phyloP scores from a whole-genome alignment of 345 rosid genomes.

The Lepidium aucheri region DNA sequence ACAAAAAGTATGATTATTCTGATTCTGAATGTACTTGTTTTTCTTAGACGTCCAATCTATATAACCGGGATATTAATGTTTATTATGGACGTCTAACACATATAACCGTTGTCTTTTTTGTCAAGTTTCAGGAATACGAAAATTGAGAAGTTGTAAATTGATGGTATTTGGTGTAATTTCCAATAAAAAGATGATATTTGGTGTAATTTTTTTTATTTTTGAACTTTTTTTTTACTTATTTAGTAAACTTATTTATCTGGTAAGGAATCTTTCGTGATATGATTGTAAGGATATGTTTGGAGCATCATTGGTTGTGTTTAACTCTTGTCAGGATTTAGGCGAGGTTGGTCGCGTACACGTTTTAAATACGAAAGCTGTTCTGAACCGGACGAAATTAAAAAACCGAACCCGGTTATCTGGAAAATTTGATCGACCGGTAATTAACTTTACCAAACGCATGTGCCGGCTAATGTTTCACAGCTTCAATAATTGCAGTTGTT shows the following conservation, averaged over 20 bases:
- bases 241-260: not conserved
- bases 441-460: not conserved
- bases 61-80: too few species aligned
- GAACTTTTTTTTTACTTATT: too few species aligned
- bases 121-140: too few species aligned
- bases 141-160: too few species aligned
- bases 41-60: too few species aligned
- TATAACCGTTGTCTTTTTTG: too few species aligned
- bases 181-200: too few species aligned
- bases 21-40: too few species aligned
- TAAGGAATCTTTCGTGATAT: not conserved
- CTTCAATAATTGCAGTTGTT: not conserved
- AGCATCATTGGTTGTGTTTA: not conserved
- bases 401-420: not conserved
- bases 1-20: too few species aligned
- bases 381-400: not conserved
- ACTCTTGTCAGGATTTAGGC: not conserved
- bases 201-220: too few species aligned
- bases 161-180: too few species aligned
- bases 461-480: not conserved
- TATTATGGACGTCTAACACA: too few species aligned
- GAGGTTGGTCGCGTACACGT: not conserved
- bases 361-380: not conserved
- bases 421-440: not conserved
- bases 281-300: not conserved